Percentiles rank a stretch among this genome's conserved stretches.
Evolutionary conservation across 2,329 filamentous ascomycete genomes (phyloP).

Genomic region (Cryphonectria radicalis): DNA sequence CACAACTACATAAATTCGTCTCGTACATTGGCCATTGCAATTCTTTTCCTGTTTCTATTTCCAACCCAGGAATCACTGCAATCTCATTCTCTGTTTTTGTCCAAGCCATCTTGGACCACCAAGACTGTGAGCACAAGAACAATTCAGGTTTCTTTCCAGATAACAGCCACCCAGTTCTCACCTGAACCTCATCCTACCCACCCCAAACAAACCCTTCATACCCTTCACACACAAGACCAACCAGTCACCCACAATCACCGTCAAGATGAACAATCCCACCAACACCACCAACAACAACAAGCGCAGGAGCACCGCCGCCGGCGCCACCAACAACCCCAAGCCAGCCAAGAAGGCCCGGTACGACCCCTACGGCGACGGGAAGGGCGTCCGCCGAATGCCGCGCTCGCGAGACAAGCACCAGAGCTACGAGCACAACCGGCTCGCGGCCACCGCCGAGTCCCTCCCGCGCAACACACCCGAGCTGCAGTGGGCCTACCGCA

Average conservation of each 20-base stretch:
- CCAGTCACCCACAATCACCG: not conserved
- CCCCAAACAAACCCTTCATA: not conserved
- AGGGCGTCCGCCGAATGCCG: not conserved
- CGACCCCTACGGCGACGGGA: slow-evolving; percentile 1
- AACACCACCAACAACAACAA: not conserved
- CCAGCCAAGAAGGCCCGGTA: not conserved
- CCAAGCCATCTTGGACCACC: not conserved
- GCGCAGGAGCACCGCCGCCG: not conserved
- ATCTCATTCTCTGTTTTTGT: not conserved
- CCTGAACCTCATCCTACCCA: not conserved
- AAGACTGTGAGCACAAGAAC: not conserved
- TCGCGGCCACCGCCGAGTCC: not conserved
- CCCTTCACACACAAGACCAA: not conserved
- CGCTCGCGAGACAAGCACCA: not conserved
- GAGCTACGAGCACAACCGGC: not conserved
- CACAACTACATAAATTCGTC: not conserved
- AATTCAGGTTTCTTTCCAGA: not conserved
- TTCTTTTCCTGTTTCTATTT: not conserved
- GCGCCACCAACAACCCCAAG: not conserved
- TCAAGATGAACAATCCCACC: not conserved
- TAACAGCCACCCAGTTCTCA: not conserved
- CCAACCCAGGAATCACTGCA: not conserved
- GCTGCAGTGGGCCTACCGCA: slow-evolving; percentile 23
- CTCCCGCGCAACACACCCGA: slow-evolving; percentile 7
- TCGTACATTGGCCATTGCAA: not conserved